These are phyloP conservation scores for Candida awuae DNA, from an alignment of 805 yeast species.

Conservation along the genomic window DNA sequence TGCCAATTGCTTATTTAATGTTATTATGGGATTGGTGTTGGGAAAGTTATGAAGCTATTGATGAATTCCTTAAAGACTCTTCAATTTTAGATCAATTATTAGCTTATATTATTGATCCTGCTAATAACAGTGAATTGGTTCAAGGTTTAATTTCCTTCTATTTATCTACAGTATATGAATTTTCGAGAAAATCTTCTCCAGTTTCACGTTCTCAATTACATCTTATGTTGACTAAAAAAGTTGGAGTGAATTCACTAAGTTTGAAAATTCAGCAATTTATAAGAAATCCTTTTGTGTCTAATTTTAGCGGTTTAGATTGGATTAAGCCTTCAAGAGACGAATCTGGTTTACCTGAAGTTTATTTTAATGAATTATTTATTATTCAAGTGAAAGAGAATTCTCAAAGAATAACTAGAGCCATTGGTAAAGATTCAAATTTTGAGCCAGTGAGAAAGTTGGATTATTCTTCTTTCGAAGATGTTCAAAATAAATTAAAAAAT, in stretches of 20 bases:
- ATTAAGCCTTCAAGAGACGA: constrained; percentile 54
- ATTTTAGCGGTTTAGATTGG: constrained; percentile 45
- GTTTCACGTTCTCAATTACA: constrained; percentile 52
- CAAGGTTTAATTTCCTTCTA: constrained; percentile 69
- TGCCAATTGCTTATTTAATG: constrained; percentile 70
- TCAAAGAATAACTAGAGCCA: constrained; percentile 55
- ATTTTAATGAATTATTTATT: constrained; percentile 58
- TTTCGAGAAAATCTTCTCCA: constrained; percentile 55
- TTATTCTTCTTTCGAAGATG: constrained; percentile 47
- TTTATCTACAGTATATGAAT: constrained; percentile 75
- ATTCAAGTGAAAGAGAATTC: constrained; percentile 61
- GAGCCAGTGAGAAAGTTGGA: constrained; percentile 66
- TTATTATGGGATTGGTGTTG: constrained; percentile 67
- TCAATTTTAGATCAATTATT: constrained; percentile 61
- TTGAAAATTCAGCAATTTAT: constrained; percentile 67
- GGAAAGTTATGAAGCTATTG: constrained; percentile 67
- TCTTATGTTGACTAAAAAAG: constrained; percentile 52
- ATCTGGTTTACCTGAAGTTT: constrained; percentile 83
- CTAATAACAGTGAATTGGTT: constrained; percentile 31
- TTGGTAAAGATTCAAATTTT: constrained; percentile 63
- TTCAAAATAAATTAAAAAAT: constrained; percentile 30
- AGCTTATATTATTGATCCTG: constrained; percentile 48
- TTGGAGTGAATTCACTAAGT: constrained; percentile 75
- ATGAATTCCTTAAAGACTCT: constrained; percentile 63
- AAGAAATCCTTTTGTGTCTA: constrained; percentile 46